These are phyloP conservation scores for Porcisia hertigi DNA, from an alignment of 208 protist genomes.

Conservation along the genomic window DNA sequence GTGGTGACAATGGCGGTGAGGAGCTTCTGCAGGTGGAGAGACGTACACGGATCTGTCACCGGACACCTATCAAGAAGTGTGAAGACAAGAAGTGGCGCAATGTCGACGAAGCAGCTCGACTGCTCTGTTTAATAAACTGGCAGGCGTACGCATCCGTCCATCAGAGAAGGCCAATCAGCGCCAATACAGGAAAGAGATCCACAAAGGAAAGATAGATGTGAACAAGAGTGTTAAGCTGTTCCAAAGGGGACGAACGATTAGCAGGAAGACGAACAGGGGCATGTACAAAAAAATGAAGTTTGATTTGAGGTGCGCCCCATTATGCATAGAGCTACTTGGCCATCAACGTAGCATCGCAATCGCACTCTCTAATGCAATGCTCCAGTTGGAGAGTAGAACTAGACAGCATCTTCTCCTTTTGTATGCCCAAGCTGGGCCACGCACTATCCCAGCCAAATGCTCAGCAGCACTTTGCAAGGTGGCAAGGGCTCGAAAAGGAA, in stretches of 20 bases:
- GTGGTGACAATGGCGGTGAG: background rate
- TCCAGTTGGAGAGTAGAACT: background rate
- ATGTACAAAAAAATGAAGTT: background rate
- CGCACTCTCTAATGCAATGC: background rate
- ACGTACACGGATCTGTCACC: background rate
- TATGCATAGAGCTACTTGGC: background rate
- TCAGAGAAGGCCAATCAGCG: too few relatives aligned
- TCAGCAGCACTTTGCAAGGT: too few relatives aligned
- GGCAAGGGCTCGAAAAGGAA: too few relatives aligned
- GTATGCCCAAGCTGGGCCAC: too few relatives aligned
- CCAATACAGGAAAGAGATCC: background rate
- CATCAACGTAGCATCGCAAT: background rate
- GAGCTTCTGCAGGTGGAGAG: background rate
- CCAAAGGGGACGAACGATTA: background rate
- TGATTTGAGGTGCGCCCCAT: background rate
- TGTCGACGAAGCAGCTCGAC: background rate
- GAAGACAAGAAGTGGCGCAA: background rate
- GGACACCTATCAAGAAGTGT: background rate
- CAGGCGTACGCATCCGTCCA: background rate
- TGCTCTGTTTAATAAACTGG: background rate
- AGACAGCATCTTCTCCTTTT: background rate
- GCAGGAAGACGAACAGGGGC: background rate
- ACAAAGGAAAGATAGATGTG: background rate
- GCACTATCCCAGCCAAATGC: too few relatives aligned
- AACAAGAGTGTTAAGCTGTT: background rate